Conservation (phyloP, 192 early-diverging fungal genomes). For the Endogone sp. region DNA sequence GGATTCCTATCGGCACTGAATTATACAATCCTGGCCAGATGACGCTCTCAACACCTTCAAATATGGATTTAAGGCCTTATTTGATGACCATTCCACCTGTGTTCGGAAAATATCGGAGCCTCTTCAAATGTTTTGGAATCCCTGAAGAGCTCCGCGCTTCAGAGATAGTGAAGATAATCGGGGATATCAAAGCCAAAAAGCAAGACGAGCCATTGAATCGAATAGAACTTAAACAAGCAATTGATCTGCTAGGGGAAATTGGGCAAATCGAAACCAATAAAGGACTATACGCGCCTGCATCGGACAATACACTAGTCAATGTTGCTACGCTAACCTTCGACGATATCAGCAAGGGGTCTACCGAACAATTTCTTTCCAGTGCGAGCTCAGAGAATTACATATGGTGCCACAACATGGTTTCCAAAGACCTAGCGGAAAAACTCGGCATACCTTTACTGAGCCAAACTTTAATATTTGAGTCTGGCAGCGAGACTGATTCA, state of each 20-base stretch:
- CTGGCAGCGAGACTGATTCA: slow-evolving; percentile 9
- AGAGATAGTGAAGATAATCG: neutral
- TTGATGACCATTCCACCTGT: neutral
- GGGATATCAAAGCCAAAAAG: neutral
- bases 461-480: slow-evolving; percentile 8
- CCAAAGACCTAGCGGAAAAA: neutral
- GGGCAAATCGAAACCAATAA: no score
- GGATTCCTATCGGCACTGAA: neutral
- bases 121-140: neutral
- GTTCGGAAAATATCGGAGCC: neutral
- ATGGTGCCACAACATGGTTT: slow-evolving; percentile 4
- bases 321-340: slow-evolving; percentile 16
- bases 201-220: neutral
- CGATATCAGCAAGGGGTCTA: slow-evolving; percentile 1
- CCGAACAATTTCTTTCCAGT: no score
- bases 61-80: neutral
- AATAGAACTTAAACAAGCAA: neutral
- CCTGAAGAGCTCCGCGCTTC: neutral
- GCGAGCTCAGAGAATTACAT: slow-evolving; percentile 3
- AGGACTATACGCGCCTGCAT: slow-evolving; percentile 3
- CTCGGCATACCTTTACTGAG: slow-evolving; percentile 5
- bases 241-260: neutral
- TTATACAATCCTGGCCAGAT: neutral
- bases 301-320: neutral
- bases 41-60: neutral